Evolutionary conservation across 2,329 filamentous ascomycete genomes (phyloP).

Genomic region (Ascochyta pisi): DNA sequence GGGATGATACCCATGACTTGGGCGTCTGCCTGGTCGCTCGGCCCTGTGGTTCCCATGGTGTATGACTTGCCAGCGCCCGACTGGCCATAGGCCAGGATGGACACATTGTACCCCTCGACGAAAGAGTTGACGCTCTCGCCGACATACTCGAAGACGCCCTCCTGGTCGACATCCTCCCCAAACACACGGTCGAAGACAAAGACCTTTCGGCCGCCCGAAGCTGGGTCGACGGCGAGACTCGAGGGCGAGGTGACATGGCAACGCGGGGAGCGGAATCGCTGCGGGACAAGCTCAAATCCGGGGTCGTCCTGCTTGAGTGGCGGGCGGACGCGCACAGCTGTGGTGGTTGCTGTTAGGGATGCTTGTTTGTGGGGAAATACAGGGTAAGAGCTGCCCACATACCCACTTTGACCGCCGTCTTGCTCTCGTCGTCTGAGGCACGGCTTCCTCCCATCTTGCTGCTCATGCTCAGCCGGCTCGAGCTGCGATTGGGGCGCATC

Average conservation of each 20-base stretch:
- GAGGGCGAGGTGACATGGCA: constrained; percentile 88
- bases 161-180: constrained; percentile 79
- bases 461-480: constrained; percentile 83
- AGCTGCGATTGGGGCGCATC: constrained; percentile 77
- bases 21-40: constrained; percentile 73
- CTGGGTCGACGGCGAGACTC: constrained; percentile 80
- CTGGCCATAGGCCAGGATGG: constrained; percentile 93
- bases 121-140: constrained; percentile 90
- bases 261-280: constrained; percentile 91
- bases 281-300: constrained; percentile 92
- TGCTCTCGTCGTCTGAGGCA: constrained; percentile 86
- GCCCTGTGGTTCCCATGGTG: constrained; percentile 96
- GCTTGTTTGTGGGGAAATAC: constrained; percentile 10
- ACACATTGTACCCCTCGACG: constrained; percentile 97
- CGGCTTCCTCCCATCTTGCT: constrained; percentile 80
- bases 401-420: constrained; percentile 97
- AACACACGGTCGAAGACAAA: constrained; percentile 98
- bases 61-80: constrained; percentile 98
- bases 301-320: constrained; percentile 84
- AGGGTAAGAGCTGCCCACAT: constrained; percentile 54
- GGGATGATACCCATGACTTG: constrained; percentile 92
- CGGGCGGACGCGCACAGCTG: constrained; percentile 92
- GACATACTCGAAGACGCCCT: constrained; percentile 93
- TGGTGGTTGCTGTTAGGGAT: constrained; percentile 33
- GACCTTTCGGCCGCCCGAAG: constrained; percentile 88